These are phyloP conservation scores for Fusarium oxysporum DNA, from an alignment of 2,329 filamentous ascomycete genomes.

Conservation along the genomic window DNA sequence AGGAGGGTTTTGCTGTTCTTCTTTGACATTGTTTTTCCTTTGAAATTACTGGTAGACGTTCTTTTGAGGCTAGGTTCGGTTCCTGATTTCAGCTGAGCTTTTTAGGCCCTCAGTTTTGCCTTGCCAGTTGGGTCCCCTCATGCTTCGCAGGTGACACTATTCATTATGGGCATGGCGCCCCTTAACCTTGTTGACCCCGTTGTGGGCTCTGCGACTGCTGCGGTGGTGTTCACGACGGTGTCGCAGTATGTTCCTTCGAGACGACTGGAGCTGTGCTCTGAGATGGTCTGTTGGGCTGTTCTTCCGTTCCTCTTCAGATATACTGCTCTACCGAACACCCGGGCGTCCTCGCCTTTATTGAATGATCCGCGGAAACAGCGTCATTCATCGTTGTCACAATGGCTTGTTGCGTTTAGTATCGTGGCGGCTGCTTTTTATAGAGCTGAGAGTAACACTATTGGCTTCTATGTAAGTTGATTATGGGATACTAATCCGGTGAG, in stretches of 20 bases:
- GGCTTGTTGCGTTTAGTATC: conserved; percentile 21
- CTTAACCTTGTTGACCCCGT: neutral
- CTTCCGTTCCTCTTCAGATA: conserved; percentile 42
- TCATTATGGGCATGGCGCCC: neutral
- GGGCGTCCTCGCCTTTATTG: rapidly evolving
- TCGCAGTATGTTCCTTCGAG: conserved; percentile 31
- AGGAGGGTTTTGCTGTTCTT: neutral
- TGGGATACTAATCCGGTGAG: rapidly evolving
- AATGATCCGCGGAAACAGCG: neutral
- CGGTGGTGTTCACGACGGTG: conserved; percentile 44
- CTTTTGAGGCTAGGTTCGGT: too few relatives aligned
- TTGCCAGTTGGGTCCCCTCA: rapidly evolving
- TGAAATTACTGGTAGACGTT: neutral
- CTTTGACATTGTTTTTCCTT: neutral
- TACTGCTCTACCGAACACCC: too few relatives aligned
- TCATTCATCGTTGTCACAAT: neutral
- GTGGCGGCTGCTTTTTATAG: conserved; percentile 23
- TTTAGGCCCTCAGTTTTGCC: neutral
- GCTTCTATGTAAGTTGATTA: neutral
- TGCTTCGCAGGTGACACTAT: neutral
- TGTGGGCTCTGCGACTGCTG: conserved; percentile 20
- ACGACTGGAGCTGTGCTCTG: conserved; percentile 48
- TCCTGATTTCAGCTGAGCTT: neutral
- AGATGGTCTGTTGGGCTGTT: conserved; percentile 49
- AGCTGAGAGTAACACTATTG: conserved; percentile 20